Base-by-base conservation (phyloP, 805 yeast species). In the Starmerella kuoi region DNA sequence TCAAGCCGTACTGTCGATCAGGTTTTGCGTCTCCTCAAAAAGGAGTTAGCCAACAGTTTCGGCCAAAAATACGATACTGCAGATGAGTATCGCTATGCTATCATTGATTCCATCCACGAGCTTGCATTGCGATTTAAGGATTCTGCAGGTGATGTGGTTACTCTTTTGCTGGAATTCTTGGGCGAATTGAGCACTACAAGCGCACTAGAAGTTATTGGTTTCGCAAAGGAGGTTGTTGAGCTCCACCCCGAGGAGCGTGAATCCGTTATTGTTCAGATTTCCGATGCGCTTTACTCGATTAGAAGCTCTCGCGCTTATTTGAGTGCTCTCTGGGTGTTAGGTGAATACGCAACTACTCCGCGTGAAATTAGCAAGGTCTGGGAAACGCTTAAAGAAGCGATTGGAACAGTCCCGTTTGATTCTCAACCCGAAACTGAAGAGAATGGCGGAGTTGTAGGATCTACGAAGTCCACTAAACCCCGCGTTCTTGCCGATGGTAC, bases 401-500 rank as follows among this genome's bases (percentile, higher is more conserved):
- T 91, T 45, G 98, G 98, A 42, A 94, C 87, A 55, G 75, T 91
- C 27, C 97, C 98, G 44, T 83, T 91, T 49, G 63, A 63, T 43
- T 51, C 54, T 15, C 5, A 24, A 14, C 4, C 25, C 17, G 61
- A 65, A 14, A 25, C 28, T 11, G 67, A 62, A 5, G 39, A 23
- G 8, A 48, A 42, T 11, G 55, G 44, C 4, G 60, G 52, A 19
- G 51, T 42, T 12, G 60, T 56, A 21, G 53, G 26, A 59, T 57
- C 19, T 4, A 20, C 39, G 18, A 51, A 53, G 8, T 55, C 61
- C 38, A 45, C 49, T 17, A 50, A 58, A 39, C 96, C 96, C 18
- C 78, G 80, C 46, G 79, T 91, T 45, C 70, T 91, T 51, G 95
- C 98, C n/a, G 99, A 91, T 65, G 99, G 99, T 54, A 91, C 99